Conservation (phyloP, 2,329 filamentous ascomycete species). For the Ophiostoma sp. region DNA sequence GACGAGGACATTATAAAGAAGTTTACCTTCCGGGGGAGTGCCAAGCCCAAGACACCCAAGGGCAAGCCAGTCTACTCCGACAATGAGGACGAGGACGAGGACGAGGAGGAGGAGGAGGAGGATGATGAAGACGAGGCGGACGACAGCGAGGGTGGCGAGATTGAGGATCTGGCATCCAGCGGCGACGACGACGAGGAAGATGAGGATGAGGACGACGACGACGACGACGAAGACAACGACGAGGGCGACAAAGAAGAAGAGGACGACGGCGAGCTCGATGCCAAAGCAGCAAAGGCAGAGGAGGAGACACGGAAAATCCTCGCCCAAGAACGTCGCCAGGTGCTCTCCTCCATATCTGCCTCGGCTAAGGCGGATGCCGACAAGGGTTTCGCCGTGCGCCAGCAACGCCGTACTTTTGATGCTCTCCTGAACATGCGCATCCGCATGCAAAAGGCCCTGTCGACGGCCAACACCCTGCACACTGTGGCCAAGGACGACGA, state of each 20-base stretch:
- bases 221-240: constrained; percentile 40
- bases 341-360: constrained; percentile 61
- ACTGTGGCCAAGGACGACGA: constrained; percentile 46
- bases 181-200: constrained; percentile 37
- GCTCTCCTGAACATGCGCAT: constrained; percentile 87
- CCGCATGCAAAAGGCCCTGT: constrained; percentile 85
- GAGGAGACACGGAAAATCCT: constrained; percentile 68
- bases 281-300: constrained; percentile 42
- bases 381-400: constrained; percentile 83
- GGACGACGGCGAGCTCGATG: constrained; percentile 37
- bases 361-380: constrained; percentile 74
- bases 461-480: constrained; percentile 74
- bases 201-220: constrained; percentile 51
- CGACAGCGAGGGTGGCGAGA: constrained; percentile 30
- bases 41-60: constrained; percentile 46
- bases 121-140: constrained; percentile 36
- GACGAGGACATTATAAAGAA: constrained; percentile 80
- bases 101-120: constrained; percentile 52
- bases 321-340: constrained; percentile 64
- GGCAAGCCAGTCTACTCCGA: constrained; percentile 39
- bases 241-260: constrained; percentile 41
- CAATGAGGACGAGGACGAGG: constrained; percentile 40
- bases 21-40: constrained; percentile 65
- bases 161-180: neutral
- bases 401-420: constrained; percentile 84